Evolutionary conservation across 2,329 filamentous ascomycete species (phyloP).

Genomic region (Aureobasidium sp.): DNA sequence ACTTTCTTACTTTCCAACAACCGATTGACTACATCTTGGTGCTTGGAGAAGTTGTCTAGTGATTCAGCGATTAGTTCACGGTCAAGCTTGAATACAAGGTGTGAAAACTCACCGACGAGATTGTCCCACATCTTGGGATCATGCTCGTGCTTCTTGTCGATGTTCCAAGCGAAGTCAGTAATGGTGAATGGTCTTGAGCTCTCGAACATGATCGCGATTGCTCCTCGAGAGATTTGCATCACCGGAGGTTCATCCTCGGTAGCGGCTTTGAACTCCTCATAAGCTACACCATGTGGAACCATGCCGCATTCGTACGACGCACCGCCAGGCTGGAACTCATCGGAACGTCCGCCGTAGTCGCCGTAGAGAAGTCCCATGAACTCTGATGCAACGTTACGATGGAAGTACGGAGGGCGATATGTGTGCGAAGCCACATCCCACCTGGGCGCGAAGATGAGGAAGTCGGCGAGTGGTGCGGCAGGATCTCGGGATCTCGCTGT

Average conservation of each 20-base stretch:
- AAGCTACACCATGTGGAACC: constrained; percentile 44
- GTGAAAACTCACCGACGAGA: too few relatives aligned
- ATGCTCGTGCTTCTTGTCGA: constrained; percentile 47
- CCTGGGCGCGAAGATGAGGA: constrained; percentile 42
- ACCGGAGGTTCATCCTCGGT: constrained; percentile 55
- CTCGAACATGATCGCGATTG: constrained; percentile 48
- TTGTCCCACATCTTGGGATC: constrained; percentile 42
- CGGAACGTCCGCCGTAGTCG: constrained; percentile 40
- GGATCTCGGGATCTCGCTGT: constrained; percentile 43
- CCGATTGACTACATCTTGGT: background rate
- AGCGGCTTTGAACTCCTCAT: constrained; percentile 52
- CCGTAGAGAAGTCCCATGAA: constrained; percentile 43
- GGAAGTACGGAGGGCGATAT: constrained; percentile 44
- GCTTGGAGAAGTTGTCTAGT: background rate
- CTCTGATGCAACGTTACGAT: constrained; percentile 43
- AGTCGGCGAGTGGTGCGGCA: constrained; percentile 39
- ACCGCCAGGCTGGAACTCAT: constrained; percentile 47
- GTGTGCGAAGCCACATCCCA: constrained; percentile 46
- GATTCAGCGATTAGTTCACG: too few relatives aligned
- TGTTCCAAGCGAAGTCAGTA: constrained; percentile 22
- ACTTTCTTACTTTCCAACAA: background rate
- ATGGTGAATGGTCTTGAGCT: constrained; percentile 27
- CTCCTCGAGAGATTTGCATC: constrained; percentile 48
- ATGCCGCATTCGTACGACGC: constrained; percentile 41
- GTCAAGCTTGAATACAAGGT: too few relatives aligned